These are phyloP conservation scores for Furcasterigmium furcatum DNA, from an alignment of 2,329 filamentous ascomycete species.

Conservation along the genomic window DNA sequence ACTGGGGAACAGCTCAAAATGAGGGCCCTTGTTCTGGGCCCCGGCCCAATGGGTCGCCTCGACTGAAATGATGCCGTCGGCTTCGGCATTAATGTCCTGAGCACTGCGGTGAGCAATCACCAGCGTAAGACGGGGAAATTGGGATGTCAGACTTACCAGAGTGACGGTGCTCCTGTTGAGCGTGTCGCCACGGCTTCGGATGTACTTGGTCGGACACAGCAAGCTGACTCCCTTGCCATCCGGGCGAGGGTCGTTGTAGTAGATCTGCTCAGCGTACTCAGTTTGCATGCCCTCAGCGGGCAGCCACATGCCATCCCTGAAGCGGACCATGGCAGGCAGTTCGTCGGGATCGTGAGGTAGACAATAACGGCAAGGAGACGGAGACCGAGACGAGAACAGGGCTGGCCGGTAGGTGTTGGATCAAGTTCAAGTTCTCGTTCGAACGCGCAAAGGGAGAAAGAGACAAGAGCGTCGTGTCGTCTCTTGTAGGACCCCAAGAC, in stretches of 20 bases:
- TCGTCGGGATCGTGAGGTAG: neutral
- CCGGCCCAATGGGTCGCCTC: conserved; percentile 36
- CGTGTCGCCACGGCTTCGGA: conserved; percentile 50
- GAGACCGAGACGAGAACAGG: neutral
- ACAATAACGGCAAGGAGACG: neutral
- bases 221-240: conserved; percentile 46
- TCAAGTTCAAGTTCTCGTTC: no score
- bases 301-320: conserved; percentile 55
- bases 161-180: conserved; percentile 53
- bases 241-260: conserved; percentile 40
- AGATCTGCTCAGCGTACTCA: conserved; percentile 65
- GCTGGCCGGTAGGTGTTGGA: neutral
- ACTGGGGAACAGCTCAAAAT: conserved; percentile 34
- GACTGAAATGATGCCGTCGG: conserved; percentile 35
- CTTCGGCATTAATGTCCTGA: conserved; percentile 28
- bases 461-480: conserved; percentile 2
- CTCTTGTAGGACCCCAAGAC: conserved; percentile 4
- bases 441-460: neutral
- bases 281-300: conserved; percentile 56
- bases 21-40: conserved; percentile 29
- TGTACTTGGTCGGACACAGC: conserved; percentile 53
- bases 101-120: neutral
- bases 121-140: neutral
- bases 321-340: conserved; percentile 22
- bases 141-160: conserved; percentile 14